Conservation (phyloP, 345 rosid species). For the Cardamine chenopodiifolia region DNA sequence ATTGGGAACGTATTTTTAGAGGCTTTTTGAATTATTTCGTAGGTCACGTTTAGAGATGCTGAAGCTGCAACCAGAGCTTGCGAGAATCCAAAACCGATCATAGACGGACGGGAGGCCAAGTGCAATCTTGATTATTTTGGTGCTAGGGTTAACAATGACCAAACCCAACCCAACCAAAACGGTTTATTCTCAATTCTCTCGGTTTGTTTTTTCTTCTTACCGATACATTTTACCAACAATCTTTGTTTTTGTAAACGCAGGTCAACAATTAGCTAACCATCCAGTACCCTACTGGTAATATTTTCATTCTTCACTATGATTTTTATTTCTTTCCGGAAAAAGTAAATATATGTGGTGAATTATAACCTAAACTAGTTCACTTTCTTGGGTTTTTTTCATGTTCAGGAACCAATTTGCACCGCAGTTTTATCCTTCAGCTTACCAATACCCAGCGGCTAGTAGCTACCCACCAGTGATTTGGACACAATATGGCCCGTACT, state of each 20-base stretch:
- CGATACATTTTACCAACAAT: not conserved
- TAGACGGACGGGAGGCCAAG: constrained; percentile 62
- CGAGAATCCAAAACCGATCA: constrained; percentile 55
- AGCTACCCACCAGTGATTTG: not conserved
- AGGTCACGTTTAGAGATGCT: constrained; percentile 58
- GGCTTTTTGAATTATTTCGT: not conserved
- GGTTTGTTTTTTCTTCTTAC: not conserved
- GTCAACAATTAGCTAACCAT: not conserved
- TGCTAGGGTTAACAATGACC: not conserved
- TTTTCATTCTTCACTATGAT: not conserved
- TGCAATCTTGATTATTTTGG: constrained; percentile 60
- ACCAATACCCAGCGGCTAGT: not conserved
- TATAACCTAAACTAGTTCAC: not conserved
- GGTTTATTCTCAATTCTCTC: not conserved
- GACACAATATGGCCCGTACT: not conserved
- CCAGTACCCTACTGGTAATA: not conserved
- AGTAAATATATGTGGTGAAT: not conserved
- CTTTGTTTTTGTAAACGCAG: not conserved
- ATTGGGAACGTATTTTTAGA: not conserved
- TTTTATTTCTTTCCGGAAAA: not conserved
- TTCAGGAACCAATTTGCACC: not conserved
- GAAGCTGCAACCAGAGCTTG: constrained; percentile 68
- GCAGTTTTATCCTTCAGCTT: not conserved
- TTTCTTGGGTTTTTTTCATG: not conserved
- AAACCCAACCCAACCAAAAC: not conserved